phyloP scores from a whole-genome alignment of 345 rosid genomes.

The Euphorbia peplus region DNA sequence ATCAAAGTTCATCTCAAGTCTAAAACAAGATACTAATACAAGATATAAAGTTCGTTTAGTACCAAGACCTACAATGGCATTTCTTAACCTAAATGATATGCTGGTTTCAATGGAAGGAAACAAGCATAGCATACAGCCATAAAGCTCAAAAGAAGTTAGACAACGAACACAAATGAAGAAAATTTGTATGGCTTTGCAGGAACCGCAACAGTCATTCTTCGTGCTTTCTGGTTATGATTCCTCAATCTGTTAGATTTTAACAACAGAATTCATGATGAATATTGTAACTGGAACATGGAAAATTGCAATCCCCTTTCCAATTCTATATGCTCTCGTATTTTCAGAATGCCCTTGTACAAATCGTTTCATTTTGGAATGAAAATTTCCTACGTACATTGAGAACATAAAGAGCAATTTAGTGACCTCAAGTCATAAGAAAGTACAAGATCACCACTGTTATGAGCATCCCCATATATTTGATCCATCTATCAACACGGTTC shows the following conservation, averaged over 20 bases:
- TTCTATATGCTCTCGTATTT: neutral
- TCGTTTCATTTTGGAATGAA: neutral
- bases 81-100: no score
- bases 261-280: neutral
- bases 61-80: no score
- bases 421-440: slow-evolving; percentile 59
- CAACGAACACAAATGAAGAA: no score
- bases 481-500: slow-evolving; percentile 79
- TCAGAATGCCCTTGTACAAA: neutral
- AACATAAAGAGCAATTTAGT: neutral
- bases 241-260: neutral
- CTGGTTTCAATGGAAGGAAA: no score
- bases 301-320: neutral
- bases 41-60: no score
- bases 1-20: no score
- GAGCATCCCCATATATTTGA: slow-evolving; percentile 82
- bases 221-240: neutral
- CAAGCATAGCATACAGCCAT: no score
- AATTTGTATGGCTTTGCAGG: neutral
- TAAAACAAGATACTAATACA: no score
- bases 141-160: no score
- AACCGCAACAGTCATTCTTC: neutral
- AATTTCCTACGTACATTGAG: neutral
- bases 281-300: neutral
- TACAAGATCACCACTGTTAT: slow-evolving; percentile 53